Percentiles rank a stretch among this genome's conserved stretches.
phyloP scores from a whole-genome alignment of 2,329 filamentous ascomycete genomes.

The Aspergillus clavatus region DNA sequence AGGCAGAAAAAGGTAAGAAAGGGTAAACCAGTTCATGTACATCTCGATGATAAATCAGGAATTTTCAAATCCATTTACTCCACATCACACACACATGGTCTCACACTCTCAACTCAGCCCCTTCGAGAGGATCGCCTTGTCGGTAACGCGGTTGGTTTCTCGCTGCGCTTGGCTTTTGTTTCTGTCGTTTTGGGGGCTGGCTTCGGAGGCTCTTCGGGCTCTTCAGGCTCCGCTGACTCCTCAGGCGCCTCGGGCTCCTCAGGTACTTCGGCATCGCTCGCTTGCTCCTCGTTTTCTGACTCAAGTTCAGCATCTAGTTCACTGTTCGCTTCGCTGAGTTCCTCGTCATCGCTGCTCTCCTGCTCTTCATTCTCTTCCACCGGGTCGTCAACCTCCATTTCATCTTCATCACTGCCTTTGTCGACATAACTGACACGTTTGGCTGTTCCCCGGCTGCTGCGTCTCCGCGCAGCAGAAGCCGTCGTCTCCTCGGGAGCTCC shows the following conservation, averaged over 20 bases:
- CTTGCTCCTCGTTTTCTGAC: slow-evolving; percentile 8
- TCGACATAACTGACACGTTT: slow-evolving; percentile 42
- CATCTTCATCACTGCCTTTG: slow-evolving; percentile 42
- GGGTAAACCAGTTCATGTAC: too few relatives aligned
- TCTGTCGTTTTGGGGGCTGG: slow-evolving; percentile 1
- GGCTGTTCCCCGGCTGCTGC: slow-evolving; percentile 35
- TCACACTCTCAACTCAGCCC: neutral
- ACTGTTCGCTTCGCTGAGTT: slow-evolving; percentile 16
- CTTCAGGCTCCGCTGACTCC: slow-evolving; percentile 7
- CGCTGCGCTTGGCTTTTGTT: slow-evolving; percentile 8
- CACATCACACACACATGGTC: too few relatives aligned
- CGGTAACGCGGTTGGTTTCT: slow-evolving; percentile 12
- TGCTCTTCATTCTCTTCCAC: slow-evolving; percentile 26
- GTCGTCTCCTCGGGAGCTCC: slow-evolving; percentile 36
- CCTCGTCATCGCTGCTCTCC: slow-evolving; percentile 26
- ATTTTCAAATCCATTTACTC: neutral
- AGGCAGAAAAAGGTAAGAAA: too few relatives aligned
- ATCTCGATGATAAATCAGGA: neutral
- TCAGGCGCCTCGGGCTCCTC: slow-evolving; percentile 24
- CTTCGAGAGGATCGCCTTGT: slow-evolving; percentile 18
- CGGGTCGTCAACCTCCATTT: slow-evolving; percentile 39
- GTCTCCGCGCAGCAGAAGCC: slow-evolving; percentile 31
- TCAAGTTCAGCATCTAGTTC: slow-evolving; percentile 18
- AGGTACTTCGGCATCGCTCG: slow-evolving; percentile 17
- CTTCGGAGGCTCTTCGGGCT: slow-evolving; percentile 15